phyloP scores from a whole-genome alignment of 768 basidiomycete genomes.

The Boletales sp. region DNA sequence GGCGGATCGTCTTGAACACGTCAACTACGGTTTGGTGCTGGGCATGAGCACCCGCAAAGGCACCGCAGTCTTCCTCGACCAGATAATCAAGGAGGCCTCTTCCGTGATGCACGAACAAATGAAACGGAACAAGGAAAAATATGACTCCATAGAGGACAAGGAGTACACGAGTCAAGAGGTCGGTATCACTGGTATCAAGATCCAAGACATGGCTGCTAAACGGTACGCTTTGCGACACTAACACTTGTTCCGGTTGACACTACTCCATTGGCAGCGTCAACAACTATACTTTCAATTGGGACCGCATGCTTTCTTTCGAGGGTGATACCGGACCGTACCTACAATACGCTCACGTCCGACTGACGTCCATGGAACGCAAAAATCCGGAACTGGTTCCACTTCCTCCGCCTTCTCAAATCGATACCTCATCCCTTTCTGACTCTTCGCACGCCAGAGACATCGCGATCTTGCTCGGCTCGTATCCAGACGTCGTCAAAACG shows the following conservation, averaged over 20 bases:
- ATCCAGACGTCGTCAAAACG: constrained; percentile 87
- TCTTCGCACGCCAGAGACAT: constrained; percentile 80
- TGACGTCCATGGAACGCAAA: constrained; percentile 87
- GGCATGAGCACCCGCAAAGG: constrained; percentile 96
- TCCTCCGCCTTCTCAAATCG: constrained; percentile 63
- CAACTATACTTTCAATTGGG: constrained; percentile 94
- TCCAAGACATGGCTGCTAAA: constrained; percentile 96
- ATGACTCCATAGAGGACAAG: constrained; percentile 83
- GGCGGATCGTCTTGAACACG: constrained; percentile 78
- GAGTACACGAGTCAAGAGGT: constrained; percentile 75
- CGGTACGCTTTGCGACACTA: constrained; percentile 46
- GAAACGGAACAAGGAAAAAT: constrained; percentile 92
- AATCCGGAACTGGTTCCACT: constrained; percentile 84
- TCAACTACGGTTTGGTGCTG: constrained; percentile 88
- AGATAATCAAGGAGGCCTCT: constrained; percentile 87
- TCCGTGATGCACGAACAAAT: constrained; percentile 96
- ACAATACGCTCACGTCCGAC: constrained; percentile 93
- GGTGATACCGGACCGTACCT: constrained; percentile 96
- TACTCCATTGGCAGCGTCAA: constrained; percentile 59
- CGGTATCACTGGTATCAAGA: constrained; percentile 94
- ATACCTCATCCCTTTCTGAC: constrained; percentile 61
- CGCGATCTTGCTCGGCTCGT: constrained; percentile 79
- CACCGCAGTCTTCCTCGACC: constrained; percentile 91
- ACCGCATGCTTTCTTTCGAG: constrained; percentile 92
- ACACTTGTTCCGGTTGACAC: background rate